These are phyloP conservation scores for Craterostigma plantagineum DNA, from an alignment of 257 asterid species.

Conservation along the genomic window DNA sequence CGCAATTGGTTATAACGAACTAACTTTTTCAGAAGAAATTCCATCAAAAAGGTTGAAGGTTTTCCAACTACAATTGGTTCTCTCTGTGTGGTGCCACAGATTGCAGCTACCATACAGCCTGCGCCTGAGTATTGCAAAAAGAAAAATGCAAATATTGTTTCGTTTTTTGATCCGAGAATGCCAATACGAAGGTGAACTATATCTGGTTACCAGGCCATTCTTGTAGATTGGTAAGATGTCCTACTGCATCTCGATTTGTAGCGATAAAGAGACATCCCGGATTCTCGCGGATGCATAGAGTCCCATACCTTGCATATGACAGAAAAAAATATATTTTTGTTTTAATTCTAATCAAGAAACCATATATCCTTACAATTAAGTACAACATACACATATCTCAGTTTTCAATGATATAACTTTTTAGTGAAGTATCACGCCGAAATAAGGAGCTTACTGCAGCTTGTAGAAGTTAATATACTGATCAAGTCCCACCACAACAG, in stretches of 20 bases:
- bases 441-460: slow-evolving; percentile 52
- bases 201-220: slow-evolving; percentile 67
- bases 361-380: background rate
- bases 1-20: slow-evolving; percentile 2
- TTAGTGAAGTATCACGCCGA: slow-evolving; percentile 3
- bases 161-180: background rate
- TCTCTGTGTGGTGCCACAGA: slow-evolving; percentile 68
- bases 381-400: background rate
- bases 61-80: slow-evolving; percentile 85
- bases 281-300: slow-evolving; percentile 90
- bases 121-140: slow-evolving; percentile 15
- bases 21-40: slow-evolving; percentile 54
- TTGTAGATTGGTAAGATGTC: slow-evolving; percentile 68
- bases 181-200: background rate
- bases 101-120: slow-evolving; percentile 93
- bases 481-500: slow-evolving; percentile 91
- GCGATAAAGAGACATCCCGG: slow-evolving; percentile 92
- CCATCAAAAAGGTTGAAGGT: slow-evolving; percentile 91
- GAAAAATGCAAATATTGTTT: background rate
- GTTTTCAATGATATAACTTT: background rate
- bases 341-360: too few species aligned
- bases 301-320: slow-evolving; percentile 47
- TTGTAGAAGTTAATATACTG: slow-evolving; percentile 64
- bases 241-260: slow-evolving; percentile 79
- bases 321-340: background rate